Evolutionary conservation across 169 alveolate genomes (phyloP), one percentile per base, ranked within the genome.

Genomic region (Eimeria sp.): DNA sequence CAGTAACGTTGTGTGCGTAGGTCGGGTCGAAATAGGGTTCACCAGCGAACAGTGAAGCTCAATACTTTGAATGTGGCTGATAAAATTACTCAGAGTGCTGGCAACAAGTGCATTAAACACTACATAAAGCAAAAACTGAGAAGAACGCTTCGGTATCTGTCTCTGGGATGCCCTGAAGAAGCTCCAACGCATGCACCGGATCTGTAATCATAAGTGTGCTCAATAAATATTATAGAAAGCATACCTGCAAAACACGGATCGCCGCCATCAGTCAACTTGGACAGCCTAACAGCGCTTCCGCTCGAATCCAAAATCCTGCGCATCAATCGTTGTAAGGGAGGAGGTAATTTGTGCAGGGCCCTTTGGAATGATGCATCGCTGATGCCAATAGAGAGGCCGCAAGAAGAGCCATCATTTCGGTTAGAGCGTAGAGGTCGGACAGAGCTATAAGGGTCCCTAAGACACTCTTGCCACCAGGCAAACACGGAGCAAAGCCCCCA

Each of bases 401-500:
- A 83, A 11, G 91, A n/a, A 57, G 9, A 11, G 20, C 54, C 91
- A 54, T 18, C 75, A 83, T 27, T 54, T 16, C 75, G 73, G 51
- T 54, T 83, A 49, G 70, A 40, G 40, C 73, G 91, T 40, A 54
- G 58, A 83, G 49, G 73, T 54, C 91, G 70, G 72, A 40, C 73
- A 7, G 91, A 49, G 72, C 72, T 83, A 57, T 83, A 51, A 20
- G 91, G 91, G 45, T 83, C 91, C 57, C 91, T 51, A 18, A 25
- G 91, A 34, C 67, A n/a, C 54, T 83, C 91, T 30, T 54, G 91
- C 91, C 91, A 83, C 91, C 91, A 83, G 51, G 91, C 91, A 83
- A 83, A 83, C 51, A 83, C 67, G 51, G 91, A 49, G 75, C 91
- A 83, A 13, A 83, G 73, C 30, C 91, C 91, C 91, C 91, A 83